phyloP scores from a whole-genome alignment of 371 early-diverging fungal species.

The Coemansia sp. region DNA sequence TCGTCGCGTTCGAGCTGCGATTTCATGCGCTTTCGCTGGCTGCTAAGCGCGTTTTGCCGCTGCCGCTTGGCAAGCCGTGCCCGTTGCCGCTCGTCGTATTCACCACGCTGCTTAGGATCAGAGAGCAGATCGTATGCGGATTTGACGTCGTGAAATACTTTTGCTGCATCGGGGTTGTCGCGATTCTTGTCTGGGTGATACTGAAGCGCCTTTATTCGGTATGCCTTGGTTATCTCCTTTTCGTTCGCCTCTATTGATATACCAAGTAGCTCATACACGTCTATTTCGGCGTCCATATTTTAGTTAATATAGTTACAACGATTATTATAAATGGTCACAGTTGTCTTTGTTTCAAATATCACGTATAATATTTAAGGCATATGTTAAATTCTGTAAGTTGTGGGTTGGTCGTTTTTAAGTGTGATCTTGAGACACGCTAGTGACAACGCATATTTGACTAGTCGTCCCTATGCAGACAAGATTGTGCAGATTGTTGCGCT shows the following conservation, averaged over 20 bases:
- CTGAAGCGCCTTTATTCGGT: constrained; percentile 76
- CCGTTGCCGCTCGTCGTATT: constrained; percentile 32
- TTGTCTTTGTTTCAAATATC: too few relatives aligned
- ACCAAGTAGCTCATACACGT: constrained; percentile 73
- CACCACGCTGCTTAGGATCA: constrained; percentile 26
- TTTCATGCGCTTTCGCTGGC: constrained; percentile 50
- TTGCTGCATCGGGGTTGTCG: constrained; percentile 33
- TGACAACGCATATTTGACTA: constrained; percentile 74
- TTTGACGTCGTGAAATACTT: constrained; percentile 45
- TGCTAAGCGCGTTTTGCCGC: constrained; percentile 26
- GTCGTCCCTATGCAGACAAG: constrained; percentile 90
- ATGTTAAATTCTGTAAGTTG: too few relatives aligned
- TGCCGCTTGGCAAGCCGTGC: constrained; percentile 42
- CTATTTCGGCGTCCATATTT: constrained; percentile 6
- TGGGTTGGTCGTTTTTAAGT: too few relatives aligned
- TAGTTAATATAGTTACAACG: too few relatives aligned
- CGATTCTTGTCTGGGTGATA: constrained; percentile 76
- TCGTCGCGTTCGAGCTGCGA: constrained; percentile 48
- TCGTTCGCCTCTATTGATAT: constrained; percentile 62
- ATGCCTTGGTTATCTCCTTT: constrained; percentile 81
- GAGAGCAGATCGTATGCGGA: constrained; percentile 47
- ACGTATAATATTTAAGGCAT: too few relatives aligned
- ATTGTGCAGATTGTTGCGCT: constrained; percentile 87
- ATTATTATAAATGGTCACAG: too few relatives aligned
- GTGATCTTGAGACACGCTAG: too few relatives aligned